Evolutionary conservation across 2,329 filamentous ascomycete genomes (phyloP).

Genomic region (Ceratocystis smalleyi): DNA sequence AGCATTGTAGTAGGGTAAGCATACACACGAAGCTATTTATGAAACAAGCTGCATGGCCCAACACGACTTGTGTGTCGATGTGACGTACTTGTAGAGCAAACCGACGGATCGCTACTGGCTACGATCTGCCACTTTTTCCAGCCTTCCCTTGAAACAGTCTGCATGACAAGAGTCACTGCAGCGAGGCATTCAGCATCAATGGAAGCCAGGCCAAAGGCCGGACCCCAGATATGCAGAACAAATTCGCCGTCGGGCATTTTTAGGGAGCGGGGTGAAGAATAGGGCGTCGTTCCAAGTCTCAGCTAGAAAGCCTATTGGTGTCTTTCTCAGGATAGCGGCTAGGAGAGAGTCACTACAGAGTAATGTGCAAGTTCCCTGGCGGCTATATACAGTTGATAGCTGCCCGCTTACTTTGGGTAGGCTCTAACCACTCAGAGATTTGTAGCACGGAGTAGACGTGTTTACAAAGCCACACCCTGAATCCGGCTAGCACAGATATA

Average conservation of each 20-base stretch:
- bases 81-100: conserved; percentile 53
- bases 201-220: conserved; percentile 75
- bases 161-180: conserved; percentile 55
- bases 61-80: not conserved
- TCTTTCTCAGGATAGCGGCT: not conserved
- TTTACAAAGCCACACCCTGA: too few relatives aligned
- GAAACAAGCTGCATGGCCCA: conserved; percentile 1
- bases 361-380: too few relatives aligned
- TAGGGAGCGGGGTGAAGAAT: not conserved
- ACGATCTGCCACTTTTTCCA: conserved; percentile 46
- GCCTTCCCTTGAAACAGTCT: conserved; percentile 21
- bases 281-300: not conserved
- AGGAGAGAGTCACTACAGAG: too few relatives aligned
- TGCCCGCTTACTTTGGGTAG: too few relatives aligned
- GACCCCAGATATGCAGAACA: conserved; percentile 79
- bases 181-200: conserved; percentile 86
- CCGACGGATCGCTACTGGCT: conserved; percentile 54
- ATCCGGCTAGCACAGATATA: too few relatives aligned
- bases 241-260: conserved; percentile 13
- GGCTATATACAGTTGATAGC: too few relatives aligned
- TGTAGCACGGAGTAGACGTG: too few relatives aligned
- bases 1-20: conserved; percentile 6
- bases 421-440: too few relatives aligned
- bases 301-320: not conserved
- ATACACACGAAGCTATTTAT: not conserved